Percentiles rank a stretch among this genome's conserved stretches.
These are phyloP conservation scores for Lipomyces yamanashiensis DNA, from an alignment of 805 yeast genomes.

Conservation along the genomic window DNA sequence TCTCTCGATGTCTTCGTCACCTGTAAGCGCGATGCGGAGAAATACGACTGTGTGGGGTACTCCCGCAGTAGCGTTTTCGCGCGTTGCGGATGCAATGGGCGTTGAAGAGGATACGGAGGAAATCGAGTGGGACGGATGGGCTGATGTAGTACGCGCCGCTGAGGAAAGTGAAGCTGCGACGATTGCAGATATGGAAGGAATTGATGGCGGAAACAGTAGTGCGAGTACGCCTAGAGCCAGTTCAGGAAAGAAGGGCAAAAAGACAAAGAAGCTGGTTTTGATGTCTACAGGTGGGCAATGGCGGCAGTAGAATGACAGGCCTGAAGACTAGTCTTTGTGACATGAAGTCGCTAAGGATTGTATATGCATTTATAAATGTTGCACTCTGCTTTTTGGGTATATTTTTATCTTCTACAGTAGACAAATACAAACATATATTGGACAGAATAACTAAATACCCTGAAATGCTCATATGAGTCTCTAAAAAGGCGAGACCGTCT, in stretches of 20 bases:
- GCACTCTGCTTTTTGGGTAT: too few species aligned
- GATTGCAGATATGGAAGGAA: slow-evolving; percentile 4
- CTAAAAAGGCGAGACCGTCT: too few species aligned
- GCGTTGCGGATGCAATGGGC: slow-evolving; percentile 43
- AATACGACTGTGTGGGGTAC: slow-evolving; percentile 80
- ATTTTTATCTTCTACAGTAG: too few species aligned
- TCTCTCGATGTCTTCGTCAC: slow-evolving; percentile 9
- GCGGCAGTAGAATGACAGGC: slow-evolving; percentile 12
- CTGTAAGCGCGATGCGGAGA: slow-evolving; percentile 25
- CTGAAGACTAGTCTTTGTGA: too few species aligned
- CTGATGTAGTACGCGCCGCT: slow-evolving; percentile 1
- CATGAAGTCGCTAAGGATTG: too few species aligned
- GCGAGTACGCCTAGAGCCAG: slow-evolving; percentile 27
- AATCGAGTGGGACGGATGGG: slow-evolving; percentile 51
- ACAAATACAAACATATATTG: too few species aligned
- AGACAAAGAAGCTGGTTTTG: slow-evolving; percentile 39
- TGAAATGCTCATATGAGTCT: too few species aligned
- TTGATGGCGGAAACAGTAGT: background rate
- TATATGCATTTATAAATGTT: too few species aligned
- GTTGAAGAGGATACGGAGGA: slow-evolving; percentile 49
- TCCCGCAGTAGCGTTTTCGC: slow-evolving; percentile 44
- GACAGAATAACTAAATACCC: too few species aligned
- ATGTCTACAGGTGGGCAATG: slow-evolving; percentile 33
- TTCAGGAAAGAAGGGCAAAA: slow-evolving; percentile 52
- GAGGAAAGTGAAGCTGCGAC: slow-evolving; percentile 10